Evolutionary conservation across 257 asterid species (phyloP).

Genomic region (Striga asiatica): DNA sequence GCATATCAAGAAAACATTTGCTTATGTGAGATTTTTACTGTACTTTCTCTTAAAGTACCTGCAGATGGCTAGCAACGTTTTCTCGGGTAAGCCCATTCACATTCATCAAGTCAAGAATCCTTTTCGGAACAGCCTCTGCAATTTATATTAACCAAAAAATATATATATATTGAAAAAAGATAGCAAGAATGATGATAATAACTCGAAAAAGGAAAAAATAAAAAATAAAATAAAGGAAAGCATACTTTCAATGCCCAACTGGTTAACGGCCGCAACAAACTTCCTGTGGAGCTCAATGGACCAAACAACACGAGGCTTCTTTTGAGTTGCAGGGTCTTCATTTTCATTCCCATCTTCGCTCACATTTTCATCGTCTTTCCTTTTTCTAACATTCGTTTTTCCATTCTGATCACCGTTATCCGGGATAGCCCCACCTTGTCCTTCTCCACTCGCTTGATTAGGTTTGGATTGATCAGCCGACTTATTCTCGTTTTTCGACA

Average conservation of each 20-base stretch:
- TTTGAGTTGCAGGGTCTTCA: conserved; percentile 44
- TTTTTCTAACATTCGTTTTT: conserved; percentile 34
- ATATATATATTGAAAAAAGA: neutral
- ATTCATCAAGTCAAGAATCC: conserved; percentile 67
- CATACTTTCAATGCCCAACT: conserved; percentile 59
- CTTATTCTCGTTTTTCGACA: conserved; percentile 22
- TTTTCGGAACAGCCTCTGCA: conserved; percentile 65
- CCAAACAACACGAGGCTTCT: conserved; percentile 70
- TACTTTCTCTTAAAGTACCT: conserved; percentile 20
- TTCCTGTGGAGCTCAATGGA: conserved; percentile 51
- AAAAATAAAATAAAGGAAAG: neutral
- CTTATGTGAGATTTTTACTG: neutral
- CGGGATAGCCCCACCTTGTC: conserved; percentile 25
- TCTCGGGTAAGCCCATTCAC: conserved; percentile 57
- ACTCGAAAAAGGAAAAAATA: neutral
- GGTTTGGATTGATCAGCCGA: conserved; percentile 22
- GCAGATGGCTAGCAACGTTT: conserved; percentile 71
- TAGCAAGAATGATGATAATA: neutral
- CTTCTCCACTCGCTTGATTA: conserved; percentile 39
- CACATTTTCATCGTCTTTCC: conserved; percentile 44
- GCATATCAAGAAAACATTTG: neutral
- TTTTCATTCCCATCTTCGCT: conserved; percentile 34
- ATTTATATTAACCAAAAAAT: neutral
- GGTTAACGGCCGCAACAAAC: conserved; percentile 49
- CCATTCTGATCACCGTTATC: conserved; percentile 43